Percentiles rank a stretch among this genome's conserved stretches.
Evolutionary conservation across 1,284 basidiomycete genomes (phyloP).

Genomic region (Irpex sp.): DNA sequence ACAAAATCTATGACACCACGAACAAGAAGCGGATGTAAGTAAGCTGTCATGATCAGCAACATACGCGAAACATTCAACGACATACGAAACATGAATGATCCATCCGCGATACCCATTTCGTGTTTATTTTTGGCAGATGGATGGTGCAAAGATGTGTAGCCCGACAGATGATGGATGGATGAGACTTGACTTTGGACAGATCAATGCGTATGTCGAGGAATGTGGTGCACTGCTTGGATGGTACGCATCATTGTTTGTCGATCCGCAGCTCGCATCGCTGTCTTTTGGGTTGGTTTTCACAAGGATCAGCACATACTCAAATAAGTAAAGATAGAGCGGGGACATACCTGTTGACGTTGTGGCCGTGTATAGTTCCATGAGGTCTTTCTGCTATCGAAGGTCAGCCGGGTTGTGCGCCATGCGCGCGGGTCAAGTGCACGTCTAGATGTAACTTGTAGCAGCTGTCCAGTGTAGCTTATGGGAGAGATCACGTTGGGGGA

Average conservation of each 20-base stretch:
- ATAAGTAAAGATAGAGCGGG: not conserved
- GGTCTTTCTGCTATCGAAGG: too few relatives aligned
- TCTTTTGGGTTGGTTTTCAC: not conserved
- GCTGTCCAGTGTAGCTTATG: too few relatives aligned
- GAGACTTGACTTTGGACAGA: not conserved
- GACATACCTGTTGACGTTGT: too few relatives aligned
- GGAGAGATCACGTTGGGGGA: too few relatives aligned
- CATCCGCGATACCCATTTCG: not conserved
- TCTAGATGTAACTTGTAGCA: too few relatives aligned
- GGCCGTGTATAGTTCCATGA: too few relatives aligned
- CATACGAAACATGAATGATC: not conserved
- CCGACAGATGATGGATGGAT: not conserved
- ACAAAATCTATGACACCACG: too few relatives aligned
- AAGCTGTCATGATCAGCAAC: too few relatives aligned
- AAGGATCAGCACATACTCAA: not conserved
- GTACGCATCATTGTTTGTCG: not conserved
- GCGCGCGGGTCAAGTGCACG: too few relatives aligned
- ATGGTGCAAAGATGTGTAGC: not conserved
- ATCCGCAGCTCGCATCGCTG: not conserved
- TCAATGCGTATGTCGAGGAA: not conserved
- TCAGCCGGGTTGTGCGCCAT: too few relatives aligned
- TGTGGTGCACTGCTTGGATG: not conserved
- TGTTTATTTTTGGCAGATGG: not conserved
- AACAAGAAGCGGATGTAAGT: not conserved
- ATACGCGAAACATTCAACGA: not conserved